Evolutionary conservation across 345 rosid species (phyloP).

Genomic region (Diplotaxis tenuifolia): DNA sequence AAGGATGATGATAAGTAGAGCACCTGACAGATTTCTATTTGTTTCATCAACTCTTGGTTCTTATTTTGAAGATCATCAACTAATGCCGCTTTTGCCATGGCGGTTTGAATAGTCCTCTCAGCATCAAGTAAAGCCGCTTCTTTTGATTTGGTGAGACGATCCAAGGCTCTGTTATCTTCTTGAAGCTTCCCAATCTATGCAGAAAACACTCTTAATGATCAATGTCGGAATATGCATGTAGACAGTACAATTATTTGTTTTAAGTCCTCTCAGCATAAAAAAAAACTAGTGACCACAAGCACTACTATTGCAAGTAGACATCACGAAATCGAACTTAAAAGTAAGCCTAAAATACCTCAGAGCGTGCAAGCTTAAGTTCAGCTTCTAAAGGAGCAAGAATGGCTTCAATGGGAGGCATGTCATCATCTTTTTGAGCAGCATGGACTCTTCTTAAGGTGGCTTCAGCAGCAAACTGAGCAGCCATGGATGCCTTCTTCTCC

Average conservation of each 20-base stretch:
- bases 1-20: conserved; percentile 6
- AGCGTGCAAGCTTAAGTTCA: conserved; percentile 92
- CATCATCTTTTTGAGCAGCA: conserved; percentile 99
- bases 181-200: conserved; percentile 90
- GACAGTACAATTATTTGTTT: no score
- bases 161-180: conserved; percentile 95
- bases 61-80: conserved; percentile 99
- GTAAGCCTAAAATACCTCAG: conserved; percentile 53
- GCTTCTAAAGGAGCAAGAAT: conserved; percentile 98
- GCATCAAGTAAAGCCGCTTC: conserved; percentile 96
- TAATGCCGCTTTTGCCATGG: conserved; percentile 86
- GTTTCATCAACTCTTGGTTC: conserved; percentile 95
- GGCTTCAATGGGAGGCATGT: conserved; percentile 99
- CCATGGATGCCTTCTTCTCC: conserved; percentile 97
- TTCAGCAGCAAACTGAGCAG: conserved; percentile 99
- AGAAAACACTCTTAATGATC: conserved; percentile 4
- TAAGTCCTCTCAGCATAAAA: no score
- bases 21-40: conserved; percentile 97
- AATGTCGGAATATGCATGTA: no score
- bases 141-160: conserved; percentile 93
- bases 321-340: not conserved
- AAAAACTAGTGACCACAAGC: no score
- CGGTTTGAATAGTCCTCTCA: conserved; percentile 89
- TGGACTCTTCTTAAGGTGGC: conserved; percentile 97
- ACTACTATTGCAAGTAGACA: not conserved